phyloP scores from a whole-genome alignment of 495 filamentous ascomycete genomes.

The Neurospora sp. region DNA sequence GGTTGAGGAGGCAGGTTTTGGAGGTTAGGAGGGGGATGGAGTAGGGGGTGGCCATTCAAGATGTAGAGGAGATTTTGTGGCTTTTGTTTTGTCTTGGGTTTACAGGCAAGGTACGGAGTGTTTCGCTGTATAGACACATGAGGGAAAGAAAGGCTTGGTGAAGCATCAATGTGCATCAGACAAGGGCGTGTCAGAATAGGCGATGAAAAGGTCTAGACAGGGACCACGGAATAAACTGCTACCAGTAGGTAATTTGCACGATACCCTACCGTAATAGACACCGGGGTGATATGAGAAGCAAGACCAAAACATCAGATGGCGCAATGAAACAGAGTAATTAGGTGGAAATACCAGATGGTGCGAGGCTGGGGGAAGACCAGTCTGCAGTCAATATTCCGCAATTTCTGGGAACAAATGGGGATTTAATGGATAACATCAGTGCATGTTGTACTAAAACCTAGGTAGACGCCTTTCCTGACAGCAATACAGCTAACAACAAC shows the following conservation, averaged over 20 bases:
- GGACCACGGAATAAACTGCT: neutral
- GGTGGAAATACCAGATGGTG: neutral
- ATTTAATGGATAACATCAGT: neutral
- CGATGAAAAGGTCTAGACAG: neutral
- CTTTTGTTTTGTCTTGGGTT: neutral
- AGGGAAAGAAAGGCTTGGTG: neutral
- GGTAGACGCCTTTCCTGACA: neutral
- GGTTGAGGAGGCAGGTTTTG: constrained; percentile 38
- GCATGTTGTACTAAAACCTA: neutral
- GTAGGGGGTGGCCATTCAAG: neutral
- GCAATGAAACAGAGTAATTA: neutral
- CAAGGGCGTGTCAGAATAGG: neutral
- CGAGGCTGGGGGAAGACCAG: neutral
- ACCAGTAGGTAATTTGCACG: neutral
- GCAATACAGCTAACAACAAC: neutral
- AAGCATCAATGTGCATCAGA: neutral
- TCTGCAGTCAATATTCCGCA: neutral
- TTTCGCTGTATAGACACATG: neutral
- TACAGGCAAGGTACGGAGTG: neutral
- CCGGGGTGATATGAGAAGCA: neutral
- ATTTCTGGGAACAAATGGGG: neutral
- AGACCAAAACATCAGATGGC: neutral
- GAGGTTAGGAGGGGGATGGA: constrained; percentile 19
- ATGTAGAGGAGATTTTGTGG: neutral
- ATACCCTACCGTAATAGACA: neutral